These are phyloP conservation scores for Calocybe cyanea DNA, from an alignment of 768 basidiomycete genomes.

Conservation along the genomic window DNA sequence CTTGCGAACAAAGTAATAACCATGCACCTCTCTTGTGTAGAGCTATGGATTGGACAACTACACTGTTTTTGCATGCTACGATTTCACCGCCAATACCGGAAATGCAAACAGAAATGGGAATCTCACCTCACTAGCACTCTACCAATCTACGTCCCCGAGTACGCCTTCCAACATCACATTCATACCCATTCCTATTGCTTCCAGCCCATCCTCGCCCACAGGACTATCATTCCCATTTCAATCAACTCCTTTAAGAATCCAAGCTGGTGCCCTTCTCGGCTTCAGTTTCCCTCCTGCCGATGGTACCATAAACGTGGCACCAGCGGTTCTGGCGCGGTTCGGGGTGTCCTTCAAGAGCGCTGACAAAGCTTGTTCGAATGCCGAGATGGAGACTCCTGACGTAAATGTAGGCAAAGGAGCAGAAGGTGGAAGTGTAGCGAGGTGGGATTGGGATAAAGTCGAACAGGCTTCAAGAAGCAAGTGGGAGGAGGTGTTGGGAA, in stretches of 20 bases:
- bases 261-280: conserved; percentile 42
- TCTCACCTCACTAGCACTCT: conserved; percentile 35
- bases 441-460: conserved; percentile 42
- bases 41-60: conserved; percentile 48
- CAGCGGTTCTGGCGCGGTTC: conserved; percentile 45
- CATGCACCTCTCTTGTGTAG: conserved; percentile 18
- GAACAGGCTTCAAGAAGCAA: conserved; percentile 30
- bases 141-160: conserved; percentile 29
- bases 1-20: not conserved
- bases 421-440: not conserved
- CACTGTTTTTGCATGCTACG: conserved; percentile 46
- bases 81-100: conserved; percentile 35
- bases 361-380: conserved; percentile 55
- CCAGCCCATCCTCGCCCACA: conserved; percentile 20
- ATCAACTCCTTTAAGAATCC: conserved; percentile 31
- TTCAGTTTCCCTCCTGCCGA: conserved; percentile 18
- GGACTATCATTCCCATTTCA: conserved; percentile 35
- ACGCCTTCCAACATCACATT: conserved; percentile 32
- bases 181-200: conserved; percentile 12
- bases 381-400: conserved; percentile 46
- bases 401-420: too few relatives aligned
- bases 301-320: conserved; percentile 14
- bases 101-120: conserved; percentile 11
- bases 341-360: conserved; percentile 53
- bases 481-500: conserved; percentile 42